Percentiles rank a stretch among this genome's conserved stretches.
phyloP scores from a whole-genome alignment of 108 stramenopile species.

The Hondaea fermentalgiana region DNA sequence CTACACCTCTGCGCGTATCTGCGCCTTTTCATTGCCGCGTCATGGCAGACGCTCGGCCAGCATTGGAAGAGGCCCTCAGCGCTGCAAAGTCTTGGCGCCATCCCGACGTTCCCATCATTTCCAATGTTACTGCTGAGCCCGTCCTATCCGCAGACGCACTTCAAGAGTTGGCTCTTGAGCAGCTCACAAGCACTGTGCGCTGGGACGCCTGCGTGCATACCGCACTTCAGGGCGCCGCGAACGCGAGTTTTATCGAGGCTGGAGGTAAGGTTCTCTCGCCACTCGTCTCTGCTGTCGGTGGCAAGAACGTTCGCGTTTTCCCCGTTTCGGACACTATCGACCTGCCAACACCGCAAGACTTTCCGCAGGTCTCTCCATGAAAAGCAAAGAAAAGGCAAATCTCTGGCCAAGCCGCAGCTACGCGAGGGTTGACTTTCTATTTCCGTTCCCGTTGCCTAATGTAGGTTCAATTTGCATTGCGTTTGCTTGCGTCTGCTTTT shows the following conservation, averaged over 20 bases:
- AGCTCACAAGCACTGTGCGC: not conserved
- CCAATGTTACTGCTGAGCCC: not conserved
- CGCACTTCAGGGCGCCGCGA: not conserved
- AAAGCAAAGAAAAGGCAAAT: too few species aligned
- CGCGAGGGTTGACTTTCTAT: too few species aligned
- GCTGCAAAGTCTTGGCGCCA: not conserved
- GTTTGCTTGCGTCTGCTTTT: too few species aligned
- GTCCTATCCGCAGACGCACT: not conserved
- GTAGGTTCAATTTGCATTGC: too few species aligned
- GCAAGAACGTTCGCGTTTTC: not conserved
- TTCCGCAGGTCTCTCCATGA: not conserved
- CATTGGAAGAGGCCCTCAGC: not conserved
- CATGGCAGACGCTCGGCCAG: not conserved
- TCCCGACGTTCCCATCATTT: not conserved
- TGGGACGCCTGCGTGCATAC: not conserved
- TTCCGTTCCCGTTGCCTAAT: too few species aligned
- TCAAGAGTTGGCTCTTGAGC: not conserved
- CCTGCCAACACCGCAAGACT: not conserved
- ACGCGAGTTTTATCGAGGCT: not conserved
- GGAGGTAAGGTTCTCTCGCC: not conserved
- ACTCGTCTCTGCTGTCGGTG: not conserved
- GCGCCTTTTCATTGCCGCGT: not conserved
- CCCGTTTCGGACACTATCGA: not conserved
- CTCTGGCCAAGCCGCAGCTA: too few species aligned
- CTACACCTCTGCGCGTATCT: not conserved